Evolutionary conservation across 306 rosid genomes (phyloP).

Genomic region (Spatholobus suberectus): DNA sequence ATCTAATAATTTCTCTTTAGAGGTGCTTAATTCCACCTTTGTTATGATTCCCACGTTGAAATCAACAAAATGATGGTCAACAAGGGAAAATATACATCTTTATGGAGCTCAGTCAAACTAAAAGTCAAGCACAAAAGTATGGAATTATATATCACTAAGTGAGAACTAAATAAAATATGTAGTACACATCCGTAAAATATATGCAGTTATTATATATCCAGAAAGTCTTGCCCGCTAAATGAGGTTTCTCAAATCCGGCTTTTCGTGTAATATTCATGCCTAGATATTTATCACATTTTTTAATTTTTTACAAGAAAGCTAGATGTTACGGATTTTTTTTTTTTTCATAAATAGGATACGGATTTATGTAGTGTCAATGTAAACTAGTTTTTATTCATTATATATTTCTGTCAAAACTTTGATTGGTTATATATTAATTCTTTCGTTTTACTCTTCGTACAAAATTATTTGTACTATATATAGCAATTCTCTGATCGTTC

Average conservation of each 20-base stretch:
- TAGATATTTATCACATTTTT: background rate
- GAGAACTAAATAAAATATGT: background rate
- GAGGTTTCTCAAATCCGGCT: background rate
- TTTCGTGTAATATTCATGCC: background rate
- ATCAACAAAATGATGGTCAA: conserved; percentile 5
- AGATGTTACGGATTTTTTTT: background rate
- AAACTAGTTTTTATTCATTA: background rate
- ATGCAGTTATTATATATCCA: background rate
- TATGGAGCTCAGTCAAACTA: background rate
- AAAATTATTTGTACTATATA: too few species aligned
- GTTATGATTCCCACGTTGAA: background rate
- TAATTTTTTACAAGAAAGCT: background rate
- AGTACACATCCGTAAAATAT: background rate
- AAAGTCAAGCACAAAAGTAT: background rate
- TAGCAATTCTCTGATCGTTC: background rate
- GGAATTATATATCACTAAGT: background rate
- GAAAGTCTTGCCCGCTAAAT: background rate
- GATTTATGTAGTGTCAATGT: background rate
- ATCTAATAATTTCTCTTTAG: too few species aligned
- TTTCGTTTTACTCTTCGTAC: too few species aligned
- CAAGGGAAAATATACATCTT: too few species aligned
- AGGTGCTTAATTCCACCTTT: background rate
- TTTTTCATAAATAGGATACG: background rate
- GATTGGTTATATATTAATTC: background rate
- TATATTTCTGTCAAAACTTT: background rate